phyloP scores from a whole-genome alignment of 768 basidiomycete species.

The Lanmaoa pseudosensibilis region DNA sequence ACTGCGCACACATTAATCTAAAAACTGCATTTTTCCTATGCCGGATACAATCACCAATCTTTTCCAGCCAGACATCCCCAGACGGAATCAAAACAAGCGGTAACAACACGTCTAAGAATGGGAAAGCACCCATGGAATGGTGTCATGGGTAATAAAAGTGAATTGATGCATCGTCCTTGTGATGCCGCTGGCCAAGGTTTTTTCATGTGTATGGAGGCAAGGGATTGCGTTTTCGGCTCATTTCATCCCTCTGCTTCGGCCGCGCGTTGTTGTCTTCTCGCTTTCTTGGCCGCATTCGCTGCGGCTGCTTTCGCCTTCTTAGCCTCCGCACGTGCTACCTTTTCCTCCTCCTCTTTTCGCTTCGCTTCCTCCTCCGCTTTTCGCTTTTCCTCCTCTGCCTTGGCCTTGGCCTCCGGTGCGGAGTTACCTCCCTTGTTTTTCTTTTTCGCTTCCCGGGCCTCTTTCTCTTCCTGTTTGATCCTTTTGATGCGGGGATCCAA shows the following conservation, averaged over 20 bases:
- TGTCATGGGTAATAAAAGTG: constrained; percentile 5
- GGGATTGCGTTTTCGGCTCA: neutral
- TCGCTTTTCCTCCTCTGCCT: constrained; percentile 55
- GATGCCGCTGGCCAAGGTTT: neutral
- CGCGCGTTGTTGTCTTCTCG: constrained; percentile 62
- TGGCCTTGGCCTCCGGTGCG: constrained; percentile 49
- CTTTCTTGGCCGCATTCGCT: constrained; percentile 91
- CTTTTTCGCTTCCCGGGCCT: constrained; percentile 90
- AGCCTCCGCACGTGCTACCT: constrained; percentile 67
- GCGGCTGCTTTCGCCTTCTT: constrained; percentile 85
- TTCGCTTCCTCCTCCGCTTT: constrained; percentile 72
- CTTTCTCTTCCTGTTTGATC: constrained; percentile 96
- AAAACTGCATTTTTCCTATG: constrained; percentile 4
- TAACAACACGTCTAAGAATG: constrained; percentile 5
- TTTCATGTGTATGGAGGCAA: neutral
- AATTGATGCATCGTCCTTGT: neutral
- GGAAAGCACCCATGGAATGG: neutral
- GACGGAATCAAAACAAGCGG: constrained; percentile 5
- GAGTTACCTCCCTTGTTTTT: constrained; percentile 45
- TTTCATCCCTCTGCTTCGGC: constrained; percentile 37
- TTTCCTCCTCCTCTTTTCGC: constrained; percentile 83
- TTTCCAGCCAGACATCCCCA: constrained; percentile 3
- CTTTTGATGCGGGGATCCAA: constrained; percentile 95
- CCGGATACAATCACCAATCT: neutral
- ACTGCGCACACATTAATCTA: constrained; percentile 1